These are phyloP conservation scores for Nannizzia gypsea DNA, from an alignment of 2,329 filamentous ascomycete genomes.

Conservation along the genomic window DNA sequence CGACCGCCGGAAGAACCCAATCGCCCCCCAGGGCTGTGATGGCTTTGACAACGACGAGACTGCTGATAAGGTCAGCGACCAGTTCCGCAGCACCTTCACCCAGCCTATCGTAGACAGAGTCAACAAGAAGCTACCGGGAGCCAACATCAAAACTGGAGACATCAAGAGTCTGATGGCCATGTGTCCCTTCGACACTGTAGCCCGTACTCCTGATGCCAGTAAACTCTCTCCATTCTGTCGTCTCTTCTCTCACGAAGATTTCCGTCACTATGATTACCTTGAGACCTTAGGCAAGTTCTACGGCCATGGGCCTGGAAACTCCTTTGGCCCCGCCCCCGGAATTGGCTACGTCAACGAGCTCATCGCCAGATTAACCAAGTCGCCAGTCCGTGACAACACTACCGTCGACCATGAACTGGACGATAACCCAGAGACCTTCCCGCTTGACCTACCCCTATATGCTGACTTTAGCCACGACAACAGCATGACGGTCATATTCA, in stretches of 20 bases:
- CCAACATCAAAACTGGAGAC: conserved; percentile 51
- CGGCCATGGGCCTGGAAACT: conserved; percentile 63
- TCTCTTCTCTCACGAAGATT: conserved; percentile 63
- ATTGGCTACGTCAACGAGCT: conserved; percentile 84
- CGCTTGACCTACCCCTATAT: conserved; percentile 56
- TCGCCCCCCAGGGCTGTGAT: conserved; percentile 61
- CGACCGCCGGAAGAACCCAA: conserved; percentile 61
- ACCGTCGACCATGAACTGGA: conserved; percentile 70
- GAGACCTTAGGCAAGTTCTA: conserved; percentile 76
- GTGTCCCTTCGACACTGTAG: conserved; percentile 75
- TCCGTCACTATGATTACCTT: conserved; percentile 69
- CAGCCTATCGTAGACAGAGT: conserved; percentile 57
- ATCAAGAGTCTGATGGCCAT: conserved; percentile 72
- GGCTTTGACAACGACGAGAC: conserved; percentile 52
- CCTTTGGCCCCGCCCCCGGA: conserved; percentile 70
- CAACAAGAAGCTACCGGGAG: conserved; percentile 56
- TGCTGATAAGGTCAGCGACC: not conserved
- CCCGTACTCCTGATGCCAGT: conserved; percentile 38
- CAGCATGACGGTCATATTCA: conserved; percentile 64
- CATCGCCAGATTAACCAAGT: conserved; percentile 61
- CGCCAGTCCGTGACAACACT: conserved; percentile 59
- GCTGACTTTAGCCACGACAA: conserved; percentile 92
- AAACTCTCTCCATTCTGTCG: conserved; percentile 59
- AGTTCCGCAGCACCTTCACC: conserved; percentile 54
- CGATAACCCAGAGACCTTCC: conserved; percentile 55